Conservation (phyloP, 148 eudicot genomes). For the Rhododendron kiyosumense region DNA sequence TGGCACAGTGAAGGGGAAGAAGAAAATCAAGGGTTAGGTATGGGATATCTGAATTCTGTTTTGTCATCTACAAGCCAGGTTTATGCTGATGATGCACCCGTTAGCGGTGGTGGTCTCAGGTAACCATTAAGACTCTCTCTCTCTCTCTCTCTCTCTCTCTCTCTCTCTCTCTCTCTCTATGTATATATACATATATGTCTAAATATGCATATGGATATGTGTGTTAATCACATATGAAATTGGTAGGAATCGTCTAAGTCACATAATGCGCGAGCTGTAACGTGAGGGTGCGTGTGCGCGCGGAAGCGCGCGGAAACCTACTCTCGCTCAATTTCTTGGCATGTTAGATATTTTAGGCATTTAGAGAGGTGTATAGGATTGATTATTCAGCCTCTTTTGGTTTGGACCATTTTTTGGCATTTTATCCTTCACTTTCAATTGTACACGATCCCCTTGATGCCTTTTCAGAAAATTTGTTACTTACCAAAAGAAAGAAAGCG, state of each 20-base stretch:
- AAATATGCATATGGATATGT: no score
- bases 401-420: background rate
- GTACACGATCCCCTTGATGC: background rate
- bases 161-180: background rate
- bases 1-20: slow-evolving; percentile 21
- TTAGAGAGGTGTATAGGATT: background rate
- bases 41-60: slow-evolving; percentile 90
- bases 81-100: slow-evolving; percentile 65
- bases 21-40: slow-evolving; percentile 29
- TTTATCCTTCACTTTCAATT: background rate
- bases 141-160: slow-evolving; percentile 4
- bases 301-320: background rate
- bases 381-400: background rate
- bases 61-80: slow-evolving; percentile 61
- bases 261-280: background rate
- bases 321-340: background rate
- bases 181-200: background rate
- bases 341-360: background rate
- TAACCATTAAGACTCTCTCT: slow-evolving; percentile 13
- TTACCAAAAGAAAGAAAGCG: no score
- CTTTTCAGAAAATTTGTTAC: background rate
- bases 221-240: background rate
- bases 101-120: slow-evolving; percentile 89
- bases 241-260: background rate
- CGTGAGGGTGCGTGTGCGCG: background rate